Conservation (phyloP, 768 basidiomycete species). For the Mycena vulgaris region DNA sequence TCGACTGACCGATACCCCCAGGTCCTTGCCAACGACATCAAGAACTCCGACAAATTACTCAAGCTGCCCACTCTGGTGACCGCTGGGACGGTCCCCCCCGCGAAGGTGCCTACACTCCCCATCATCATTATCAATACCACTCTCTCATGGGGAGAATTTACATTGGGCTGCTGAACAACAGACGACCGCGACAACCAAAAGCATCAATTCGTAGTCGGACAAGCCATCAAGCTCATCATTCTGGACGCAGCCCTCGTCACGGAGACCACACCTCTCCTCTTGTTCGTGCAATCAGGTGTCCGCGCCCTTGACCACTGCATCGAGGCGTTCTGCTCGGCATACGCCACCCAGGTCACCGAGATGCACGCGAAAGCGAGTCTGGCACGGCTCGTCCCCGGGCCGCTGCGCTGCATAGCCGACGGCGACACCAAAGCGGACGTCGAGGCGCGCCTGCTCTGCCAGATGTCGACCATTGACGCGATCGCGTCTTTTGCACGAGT, state of each 20-base stretch:
- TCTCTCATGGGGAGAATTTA: conserved; percentile 17
- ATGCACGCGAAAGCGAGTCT: conserved; percentile 9
- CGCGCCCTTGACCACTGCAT: no score
- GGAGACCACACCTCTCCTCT: no score
- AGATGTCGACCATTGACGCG: no score
- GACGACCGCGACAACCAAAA: conserved; percentile 27
- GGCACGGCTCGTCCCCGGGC: neutral
- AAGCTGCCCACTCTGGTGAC: neutral
- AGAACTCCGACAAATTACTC: neutral
- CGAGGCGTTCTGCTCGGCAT: neutral
- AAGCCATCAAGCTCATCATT: neutral
- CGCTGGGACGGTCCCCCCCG: no score
- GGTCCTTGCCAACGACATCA: conserved; percentile 10
- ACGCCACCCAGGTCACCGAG: neutral
- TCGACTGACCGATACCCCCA: no score
- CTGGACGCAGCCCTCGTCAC: no score
- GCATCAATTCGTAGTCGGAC: neutral
- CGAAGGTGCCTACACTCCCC: neutral
- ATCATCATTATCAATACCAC: conserved; percentile 14
- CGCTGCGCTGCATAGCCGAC: conserved; percentile 6
- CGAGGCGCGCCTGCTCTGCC: no score
- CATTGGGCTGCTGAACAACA: neutral
- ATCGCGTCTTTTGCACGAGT: neutral
- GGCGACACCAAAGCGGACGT: no score
- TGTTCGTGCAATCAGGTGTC: no score